Evolutionary conservation across 345 rosid genomes (phyloP).

Genomic region (Toxicodendron radicans): DNA sequence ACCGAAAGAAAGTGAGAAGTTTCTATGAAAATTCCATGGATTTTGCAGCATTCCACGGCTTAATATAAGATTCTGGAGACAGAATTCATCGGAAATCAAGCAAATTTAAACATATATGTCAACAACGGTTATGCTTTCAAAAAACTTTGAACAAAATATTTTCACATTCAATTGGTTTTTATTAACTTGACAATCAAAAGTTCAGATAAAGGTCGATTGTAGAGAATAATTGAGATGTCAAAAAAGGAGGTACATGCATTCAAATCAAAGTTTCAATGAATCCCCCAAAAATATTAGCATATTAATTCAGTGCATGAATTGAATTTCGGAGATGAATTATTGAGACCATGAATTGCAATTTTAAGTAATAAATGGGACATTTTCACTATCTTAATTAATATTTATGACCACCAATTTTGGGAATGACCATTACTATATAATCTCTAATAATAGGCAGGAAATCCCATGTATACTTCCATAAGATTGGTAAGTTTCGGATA

Average conservation of each 20-base stretch:
- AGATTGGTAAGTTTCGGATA: no score
- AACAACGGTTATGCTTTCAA: not conserved
- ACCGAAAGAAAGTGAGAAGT: not conserved
- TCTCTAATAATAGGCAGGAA: no score
- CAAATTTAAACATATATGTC: no score
- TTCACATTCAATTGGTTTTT: not conserved
- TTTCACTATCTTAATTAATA: not conserved
- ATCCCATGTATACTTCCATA: no score
- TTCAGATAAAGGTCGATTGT: not conserved
- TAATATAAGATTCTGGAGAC: not conserved
- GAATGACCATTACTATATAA: no score
- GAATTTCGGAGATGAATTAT: no score
- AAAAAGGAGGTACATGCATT: conserved; percentile 1
- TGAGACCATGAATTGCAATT: no score
- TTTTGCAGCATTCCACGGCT: not conserved
- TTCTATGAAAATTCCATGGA: not conserved
- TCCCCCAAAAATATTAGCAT: not conserved
- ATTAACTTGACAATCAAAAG: not conserved
- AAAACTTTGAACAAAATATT: no score
- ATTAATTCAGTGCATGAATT: not conserved
- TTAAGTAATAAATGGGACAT: no score
- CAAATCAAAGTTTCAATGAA: not conserved
- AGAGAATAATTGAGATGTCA: not conserved
- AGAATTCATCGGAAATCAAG: no score
- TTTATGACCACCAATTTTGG: no score